Evolutionary conservation across 305 asterid genomes (phyloP), one percentile per base, ranked within the genome.

Genomic region (Lippia alba): DNA sequence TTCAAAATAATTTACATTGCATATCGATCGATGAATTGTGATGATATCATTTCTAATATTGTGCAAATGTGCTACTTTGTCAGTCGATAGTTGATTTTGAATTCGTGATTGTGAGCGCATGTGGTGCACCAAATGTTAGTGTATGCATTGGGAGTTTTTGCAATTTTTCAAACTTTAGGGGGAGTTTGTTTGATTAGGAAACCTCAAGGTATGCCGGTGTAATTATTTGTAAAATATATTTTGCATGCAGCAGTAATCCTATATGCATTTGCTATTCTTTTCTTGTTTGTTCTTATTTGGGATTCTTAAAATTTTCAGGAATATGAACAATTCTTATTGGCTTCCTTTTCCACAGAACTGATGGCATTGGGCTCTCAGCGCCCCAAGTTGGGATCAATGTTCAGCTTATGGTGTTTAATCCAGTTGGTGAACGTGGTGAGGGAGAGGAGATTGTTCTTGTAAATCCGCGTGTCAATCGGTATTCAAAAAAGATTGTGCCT

Each of bases 331-430:
- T 85, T 60, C 51, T 77, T 76, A 64, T 75, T 85, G 77, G 78
- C 64, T 81, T 62, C 64, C 40, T 74, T 78, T 70, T 82, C 74
- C 78, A 78, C 92, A 91, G 97, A 82, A 91, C 97, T 69, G 97
- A 90, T 74, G 99, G 99, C 58, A 87, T 91, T 66, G 99, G 99
- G 74, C 96, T 94, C 45, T 84, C 97, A 4, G 97, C 97, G 45
- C 97, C 99, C 53, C 97, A 94, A 79, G 99, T 94, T 69, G 99
- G 97, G 69, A 81, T 88, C 15, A 91, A 88, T 82, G 81, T 94
- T 74, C 96, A 81, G 71, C 92, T 94, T 69, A 94, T 91, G 97
- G 96, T 94, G 82, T 94, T 94, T 79, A 94, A 94, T 87, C 83
- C 92, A 8, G 87, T 62, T 61, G 96, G 92, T 10, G 96, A 88